Evolutionary conservation across 768 basidiomycete species (phyloP), one percentile per base, ranked within the genome.

Genomic region (Amanita exitialis): DNA sequence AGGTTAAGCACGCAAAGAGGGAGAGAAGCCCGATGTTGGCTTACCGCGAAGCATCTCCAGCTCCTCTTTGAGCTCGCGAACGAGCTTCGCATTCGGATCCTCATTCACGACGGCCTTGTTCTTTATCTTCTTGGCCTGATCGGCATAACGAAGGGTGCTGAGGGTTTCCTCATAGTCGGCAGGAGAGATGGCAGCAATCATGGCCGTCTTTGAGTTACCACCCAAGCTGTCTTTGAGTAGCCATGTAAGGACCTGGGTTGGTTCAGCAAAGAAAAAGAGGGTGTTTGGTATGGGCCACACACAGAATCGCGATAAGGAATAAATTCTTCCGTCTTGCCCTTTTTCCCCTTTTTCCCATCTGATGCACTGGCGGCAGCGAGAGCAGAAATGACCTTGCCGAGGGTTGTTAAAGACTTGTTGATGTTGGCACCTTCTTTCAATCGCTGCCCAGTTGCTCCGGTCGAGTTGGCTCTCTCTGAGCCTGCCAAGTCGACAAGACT

Each of bases 101-200:
- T 99, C 96, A 69, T 99, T 99, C 57, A 99, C 90, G 53, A 98
- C 82, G 13, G 96, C 95, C 73, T 97, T 95, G 69, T 97, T 99
- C 83, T 94, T 97, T 70, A 99, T 99, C 83, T 95, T 95, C 85
- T 99, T 99, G 30, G 95, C 94, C 65, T 91, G 91, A 75, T 96
- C 93, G 58, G 96, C 96, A 68, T 99, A 98, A 4, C 96, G 87
- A 53, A 99, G 73, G 2, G 95, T 98, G 68, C 91, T 91, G 54
- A 98, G 72, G 13, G 95, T 97, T 67, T 98, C 95, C 57, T 98
- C 95, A 62, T 97, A 97, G 69, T 97, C 93, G 42, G 93, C 94
- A n/a, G 93, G 94, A 41, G 92, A 83, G 55, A 99, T 98, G 35
- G 96, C 96, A 46, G 96, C 96, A 57, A 99, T 97, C 96, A 99